Conservation (phyloP, 2,329 filamentous ascomycete genomes). For the Aspergillus chevalieri region DNA sequence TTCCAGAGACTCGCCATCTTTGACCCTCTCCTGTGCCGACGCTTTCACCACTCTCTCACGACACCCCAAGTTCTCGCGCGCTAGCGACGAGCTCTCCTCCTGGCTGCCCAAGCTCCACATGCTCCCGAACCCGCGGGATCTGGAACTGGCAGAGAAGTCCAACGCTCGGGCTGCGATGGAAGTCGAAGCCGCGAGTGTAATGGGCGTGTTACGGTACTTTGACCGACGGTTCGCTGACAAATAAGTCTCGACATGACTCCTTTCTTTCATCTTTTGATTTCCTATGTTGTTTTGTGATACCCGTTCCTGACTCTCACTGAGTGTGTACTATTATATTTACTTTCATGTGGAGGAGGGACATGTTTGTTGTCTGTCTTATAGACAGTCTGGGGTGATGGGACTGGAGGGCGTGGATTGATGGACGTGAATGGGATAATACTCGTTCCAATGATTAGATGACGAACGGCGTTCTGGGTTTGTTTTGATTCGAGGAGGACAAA, state of each 20-base stretch:
- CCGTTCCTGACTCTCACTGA: slow-evolving; percentile 19
- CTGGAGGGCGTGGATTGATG: not conserved
- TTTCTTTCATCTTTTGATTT: slow-evolving; percentile 1
- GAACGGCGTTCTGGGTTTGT: not conserved
- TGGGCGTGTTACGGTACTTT: slow-evolving; percentile 78
- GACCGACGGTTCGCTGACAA: slow-evolving; percentile 60
- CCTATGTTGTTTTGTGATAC: slow-evolving; percentile 17
- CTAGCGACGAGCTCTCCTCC: slow-evolving; percentile 65
- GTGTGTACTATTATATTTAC: slow-evolving; percentile 17
- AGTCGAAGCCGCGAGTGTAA: slow-evolving; percentile 76
- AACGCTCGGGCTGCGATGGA: slow-evolving; percentile 56
- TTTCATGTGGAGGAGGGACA: not conserved
- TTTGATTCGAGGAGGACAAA: not conserved
- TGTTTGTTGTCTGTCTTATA: not conserved
- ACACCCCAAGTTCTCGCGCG: slow-evolving; percentile 68
- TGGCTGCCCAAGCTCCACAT: slow-evolving; percentile 71
- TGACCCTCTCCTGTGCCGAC: slow-evolving; percentile 68
- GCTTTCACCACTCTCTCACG: slow-evolving; percentile 72
- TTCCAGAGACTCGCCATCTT: slow-evolving; percentile 29
- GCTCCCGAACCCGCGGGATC: slow-evolving; percentile 35
- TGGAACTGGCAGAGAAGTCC: slow-evolving; percentile 22
- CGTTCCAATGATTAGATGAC: not conserved
- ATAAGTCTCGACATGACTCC: slow-evolving; percentile 11
- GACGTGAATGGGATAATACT: not conserved
- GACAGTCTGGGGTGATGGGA: not conserved